phyloP scores from a whole-genome alignment of 2,329 filamentous ascomycete species.

The Pseudocercospora ulei region DNA sequence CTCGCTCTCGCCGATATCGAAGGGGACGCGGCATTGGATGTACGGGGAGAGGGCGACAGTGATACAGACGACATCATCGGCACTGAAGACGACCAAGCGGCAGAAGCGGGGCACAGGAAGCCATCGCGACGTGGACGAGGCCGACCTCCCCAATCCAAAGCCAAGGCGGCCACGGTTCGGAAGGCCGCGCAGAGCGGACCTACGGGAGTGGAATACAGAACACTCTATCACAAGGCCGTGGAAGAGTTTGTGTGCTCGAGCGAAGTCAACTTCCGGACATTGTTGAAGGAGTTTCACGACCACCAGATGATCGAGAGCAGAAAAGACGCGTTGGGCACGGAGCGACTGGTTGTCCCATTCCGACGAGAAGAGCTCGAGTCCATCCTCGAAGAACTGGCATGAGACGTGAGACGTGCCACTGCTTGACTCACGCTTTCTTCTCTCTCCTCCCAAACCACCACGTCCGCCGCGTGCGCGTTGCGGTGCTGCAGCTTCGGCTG shows the following conservation, averaged over 20 bases:
- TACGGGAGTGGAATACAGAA: slow-evolving; percentile 71
- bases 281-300: slow-evolving; percentile 96
- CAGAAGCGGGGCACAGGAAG: slow-evolving; percentile 24
- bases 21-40: slow-evolving; percentile 43
- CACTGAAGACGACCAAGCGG: slow-evolving; percentile 31
- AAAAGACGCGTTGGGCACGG: slow-evolving; percentile 75
- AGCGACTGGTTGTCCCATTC: slow-evolving; percentile 77
- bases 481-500: too few relatives aligned
- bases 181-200: slow-evolving; percentile 15
- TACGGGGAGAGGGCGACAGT: too few relatives aligned
- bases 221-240: slow-evolving; percentile 87
- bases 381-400: slow-evolving; percentile 65
- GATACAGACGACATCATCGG: slow-evolving; percentile 27
- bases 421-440: too few relatives aligned
- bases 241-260: slow-evolving; percentile 96
- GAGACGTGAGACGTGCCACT: too few relatives aligned
- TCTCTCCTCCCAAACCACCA: too few relatives aligned
- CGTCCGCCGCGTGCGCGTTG: too few relatives aligned
- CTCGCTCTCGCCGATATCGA: slow-evolving; percentile 50
- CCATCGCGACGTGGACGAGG: slow-evolving; percentile 26
- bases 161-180: slow-evolving; percentile 12
- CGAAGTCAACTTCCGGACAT: slow-evolving; percentile 86
- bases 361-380: slow-evolving; percentile 78
- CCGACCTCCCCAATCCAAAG: slow-evolving; percentile 21
- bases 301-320: slow-evolving; percentile 92